Conservation (phyloP, 1,284 basidiomycete species). For the Ganoderma resinaceum region DNA sequence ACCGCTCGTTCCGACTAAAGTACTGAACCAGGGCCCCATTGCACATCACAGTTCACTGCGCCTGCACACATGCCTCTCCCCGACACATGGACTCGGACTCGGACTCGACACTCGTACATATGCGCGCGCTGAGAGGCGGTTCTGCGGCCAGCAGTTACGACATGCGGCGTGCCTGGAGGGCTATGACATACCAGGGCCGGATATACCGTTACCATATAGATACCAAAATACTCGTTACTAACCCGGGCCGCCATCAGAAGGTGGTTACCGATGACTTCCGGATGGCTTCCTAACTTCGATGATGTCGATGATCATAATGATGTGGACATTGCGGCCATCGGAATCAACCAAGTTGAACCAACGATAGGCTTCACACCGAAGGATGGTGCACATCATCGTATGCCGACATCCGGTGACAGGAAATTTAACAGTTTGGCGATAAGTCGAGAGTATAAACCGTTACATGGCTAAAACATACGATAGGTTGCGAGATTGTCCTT, state of each 20-base stretch:
- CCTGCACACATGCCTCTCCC: neutral
- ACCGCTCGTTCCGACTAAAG: neutral
- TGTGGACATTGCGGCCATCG: neutral
- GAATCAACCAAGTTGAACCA: no score
- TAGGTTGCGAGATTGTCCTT: neutral
- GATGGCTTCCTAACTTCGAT: slow-evolving; percentile 13
- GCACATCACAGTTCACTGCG: slow-evolving; percentile 6
- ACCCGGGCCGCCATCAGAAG: slow-evolving; percentile 1
- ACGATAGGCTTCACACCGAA: neutral
- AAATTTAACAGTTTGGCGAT: neutral
- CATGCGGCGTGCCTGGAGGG: neutral
- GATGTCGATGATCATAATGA: slow-evolving; percentile 18
- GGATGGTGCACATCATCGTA: neutral
- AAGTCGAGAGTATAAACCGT: neutral
- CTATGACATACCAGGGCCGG: neutral
- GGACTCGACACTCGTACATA: slow-evolving; percentile 8
- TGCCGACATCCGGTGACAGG: neutral
- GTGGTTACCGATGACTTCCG: slow-evolving; percentile 25
- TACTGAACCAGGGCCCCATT: neutral
- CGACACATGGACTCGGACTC: slow-evolving; percentile 11
- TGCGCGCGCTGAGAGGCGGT: slow-evolving; percentile 1
- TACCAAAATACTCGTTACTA: neutral
- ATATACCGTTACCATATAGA: slow-evolving; percentile 5
- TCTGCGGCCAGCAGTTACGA: neutral
- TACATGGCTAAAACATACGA: neutral